Evolutionary conservation across 306 rosid species (phyloP), one percentile per base, ranked within the genome.

Genomic region (Corylus heterophylla): DNA sequence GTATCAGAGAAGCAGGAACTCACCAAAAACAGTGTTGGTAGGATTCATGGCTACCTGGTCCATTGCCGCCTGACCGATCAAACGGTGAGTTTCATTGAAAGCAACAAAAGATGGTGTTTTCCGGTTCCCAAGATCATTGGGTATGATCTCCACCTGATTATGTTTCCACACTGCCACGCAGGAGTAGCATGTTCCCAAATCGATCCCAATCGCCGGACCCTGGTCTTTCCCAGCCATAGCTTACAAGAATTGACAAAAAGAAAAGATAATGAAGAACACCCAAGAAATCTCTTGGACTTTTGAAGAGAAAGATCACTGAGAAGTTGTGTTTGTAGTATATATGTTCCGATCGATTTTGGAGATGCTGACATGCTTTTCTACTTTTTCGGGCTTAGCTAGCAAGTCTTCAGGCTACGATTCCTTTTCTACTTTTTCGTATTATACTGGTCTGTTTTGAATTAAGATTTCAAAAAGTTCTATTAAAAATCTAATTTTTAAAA

Each of bases 91-190:
- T 35, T 85, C 91, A 0, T 88, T 88, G 84, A 88, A 85, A 16
- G 89, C 89, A 4, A 88, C 89, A 12, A 73, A 88, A 45, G 91
- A 88, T 4, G 91, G 91, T 12, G 91, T 88, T 9, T 85, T 88
- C 17, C 86, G 79, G 77, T 85, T 83, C 74, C 89, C 91, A n/a
- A 83, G 87, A 37, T 85, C 89, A 35, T 85, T 83, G 52, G 91
- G 86, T 61, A 88, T 85, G 79, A 88, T 88, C 50, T 85, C 91
- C 20, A 85, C 91, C 35, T 86, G 82, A 62, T 88, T 88, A 31
- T 81, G 81, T n/a, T 83, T 88, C 91, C 91, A 88, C 29, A 85
- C 86, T 4, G 87, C 89, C 8, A 81, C 89, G 20, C 89, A 88
- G 0, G 91, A 85, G 22, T 85, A 88, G 0, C 86, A 85, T 0